A percentile compares a stretch with the other conserved stretches of the same genome.
Evolutionary conservation across 352 stramenopile genomes (phyloP).

Genomic region (Phytophthora pseudosyringae): DNA sequence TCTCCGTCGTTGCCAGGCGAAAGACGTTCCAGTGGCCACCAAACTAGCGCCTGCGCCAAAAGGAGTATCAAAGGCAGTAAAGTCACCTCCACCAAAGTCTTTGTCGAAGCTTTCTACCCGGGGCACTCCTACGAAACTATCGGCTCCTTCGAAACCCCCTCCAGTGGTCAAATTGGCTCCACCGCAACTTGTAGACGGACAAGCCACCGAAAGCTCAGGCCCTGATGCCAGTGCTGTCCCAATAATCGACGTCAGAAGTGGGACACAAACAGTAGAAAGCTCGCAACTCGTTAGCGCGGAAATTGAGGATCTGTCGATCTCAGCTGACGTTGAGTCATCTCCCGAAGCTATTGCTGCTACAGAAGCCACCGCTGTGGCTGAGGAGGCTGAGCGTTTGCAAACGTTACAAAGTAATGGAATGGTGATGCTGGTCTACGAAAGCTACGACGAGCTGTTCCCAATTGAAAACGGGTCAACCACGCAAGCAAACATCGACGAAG

Average conservation of each 20-base stretch:
- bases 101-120: slow-evolving; percentile 14
- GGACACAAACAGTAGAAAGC: slow-evolving; percentile 3
- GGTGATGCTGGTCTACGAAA: slow-evolving; percentile 86
- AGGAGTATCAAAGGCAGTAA: slow-evolving; percentile 6
- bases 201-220: neutral
- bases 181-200: neutral
- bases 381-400: slow-evolving; percentile 43
- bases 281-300: neutral
- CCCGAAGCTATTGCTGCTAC: slow-evolving; percentile 2
- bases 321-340: slow-evolving; percentile 5
- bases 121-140: slow-evolving; percentile 19
- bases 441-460: slow-evolving; percentile 87
- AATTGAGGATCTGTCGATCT: neutral
- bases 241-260: neutral
- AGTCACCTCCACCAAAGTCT: slow-evolving; percentile 21
- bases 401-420: slow-evolving; percentile 65
- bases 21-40: slow-evolving; percentile 23
- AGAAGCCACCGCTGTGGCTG: slow-evolving; percentile 12
- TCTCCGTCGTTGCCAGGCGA: slow-evolving; percentile 9
- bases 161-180: neutral
- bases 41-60: slow-evolving; percentile 15
- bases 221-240: neutral
- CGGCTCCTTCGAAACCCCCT: slow-evolving; percentile 17
- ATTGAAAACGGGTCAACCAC: slow-evolving; percentile 83
- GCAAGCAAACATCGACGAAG: slow-evolving; percentile 78